Base-by-base conservation (phyloP, 176 grass and related monocot species). In the Aegilops sharonensis region DNA sequence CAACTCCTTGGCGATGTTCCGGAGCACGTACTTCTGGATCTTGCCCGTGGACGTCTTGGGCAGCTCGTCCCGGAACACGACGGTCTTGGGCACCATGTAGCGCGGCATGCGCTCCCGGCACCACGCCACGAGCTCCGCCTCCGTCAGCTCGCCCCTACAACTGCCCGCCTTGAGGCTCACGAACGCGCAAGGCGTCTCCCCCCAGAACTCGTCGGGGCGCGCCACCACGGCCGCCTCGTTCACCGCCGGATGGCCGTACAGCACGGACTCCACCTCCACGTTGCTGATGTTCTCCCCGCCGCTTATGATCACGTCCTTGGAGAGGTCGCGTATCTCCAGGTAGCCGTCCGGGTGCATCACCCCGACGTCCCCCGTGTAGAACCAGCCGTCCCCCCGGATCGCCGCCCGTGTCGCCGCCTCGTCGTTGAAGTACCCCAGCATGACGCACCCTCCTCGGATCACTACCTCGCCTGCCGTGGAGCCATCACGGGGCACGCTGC, bases 31-130 rank as follows among this genome's bases (percentile, higher is more conserved):
- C 67, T 98, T 98, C 40, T 92, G 85, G 29, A 95, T 88, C 91
- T 98, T 98, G 8, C 93, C 95, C 4, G 95, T 98, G 68, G 95
- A 93, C 5, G 95, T 98, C 77, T 94, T 98, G 27, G 95, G 95
- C 69, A 98, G 81, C 30, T 95, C 93, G 21, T 29, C 31, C 69
- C 9, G 77, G 73, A 98, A 85, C 6, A 98, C 89, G 4, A 98
- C 89, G 5, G 91, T 98, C 56, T 88, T 90, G 14, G 95, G 95
- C 15, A 93, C 95, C 95, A 95, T 98, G 80, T 93, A 98, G 24
- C 54, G 85, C 3, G 95, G 91, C 91, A 98, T 90, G 64, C 95
- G 82, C 68, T 95, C 85, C 8, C 95, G 81, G 91, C 93, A 87
- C 93, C 95, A 98, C 2, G 80, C 77, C 5, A 91, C 70, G 70